Conservation (phyloP, 1,284 basidiomycete genomes). For the Rhodofomes roseus region DNA sequence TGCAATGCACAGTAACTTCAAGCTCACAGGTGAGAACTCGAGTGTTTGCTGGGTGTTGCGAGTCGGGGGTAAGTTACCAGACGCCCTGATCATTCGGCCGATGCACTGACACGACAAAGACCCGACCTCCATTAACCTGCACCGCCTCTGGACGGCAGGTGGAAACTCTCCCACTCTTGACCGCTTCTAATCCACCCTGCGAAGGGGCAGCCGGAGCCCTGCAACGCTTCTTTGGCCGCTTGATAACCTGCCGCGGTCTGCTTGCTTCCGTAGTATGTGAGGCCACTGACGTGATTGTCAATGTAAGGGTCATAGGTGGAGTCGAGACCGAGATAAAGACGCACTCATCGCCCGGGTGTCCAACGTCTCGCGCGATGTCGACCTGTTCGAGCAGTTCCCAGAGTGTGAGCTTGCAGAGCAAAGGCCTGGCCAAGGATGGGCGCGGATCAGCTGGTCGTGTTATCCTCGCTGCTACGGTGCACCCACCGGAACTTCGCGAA, state of each 20-base stretch:
- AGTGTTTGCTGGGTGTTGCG: no score
- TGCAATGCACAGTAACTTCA: no score
- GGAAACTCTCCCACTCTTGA: conserved; percentile 28
- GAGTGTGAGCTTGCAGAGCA: conserved; percentile 29
- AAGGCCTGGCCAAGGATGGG: conserved; percentile 20
- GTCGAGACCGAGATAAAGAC: not conserved
- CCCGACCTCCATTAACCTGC: not conserved
- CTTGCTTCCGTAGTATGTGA: conserved; percentile 22
- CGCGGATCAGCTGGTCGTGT: not conserved
- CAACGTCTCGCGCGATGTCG: not conserved
- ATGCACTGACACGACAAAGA: not conserved
- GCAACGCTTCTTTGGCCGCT: conserved; percentile 17
- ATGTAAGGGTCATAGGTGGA: not conserved
- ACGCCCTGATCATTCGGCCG: no score
- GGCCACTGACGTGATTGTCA: not conserved
- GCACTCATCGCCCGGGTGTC: not conserved
- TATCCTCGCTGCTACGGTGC: not conserved
- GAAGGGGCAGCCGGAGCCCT: conserved; percentile 24
- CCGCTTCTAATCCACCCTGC: conserved; percentile 31
- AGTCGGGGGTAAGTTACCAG: no score
- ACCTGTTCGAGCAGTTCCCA: conserved; percentile 20
- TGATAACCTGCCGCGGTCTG: conserved; percentile 19
- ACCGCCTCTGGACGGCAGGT: conserved; percentile 7
- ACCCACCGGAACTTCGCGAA: conserved; percentile 57
- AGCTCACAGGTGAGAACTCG: no score